These are phyloP conservation scores for Xylariaceae sp. DNA, from an alignment of 2,329 filamentous ascomycete genomes.

Conservation along the genomic window DNA sequence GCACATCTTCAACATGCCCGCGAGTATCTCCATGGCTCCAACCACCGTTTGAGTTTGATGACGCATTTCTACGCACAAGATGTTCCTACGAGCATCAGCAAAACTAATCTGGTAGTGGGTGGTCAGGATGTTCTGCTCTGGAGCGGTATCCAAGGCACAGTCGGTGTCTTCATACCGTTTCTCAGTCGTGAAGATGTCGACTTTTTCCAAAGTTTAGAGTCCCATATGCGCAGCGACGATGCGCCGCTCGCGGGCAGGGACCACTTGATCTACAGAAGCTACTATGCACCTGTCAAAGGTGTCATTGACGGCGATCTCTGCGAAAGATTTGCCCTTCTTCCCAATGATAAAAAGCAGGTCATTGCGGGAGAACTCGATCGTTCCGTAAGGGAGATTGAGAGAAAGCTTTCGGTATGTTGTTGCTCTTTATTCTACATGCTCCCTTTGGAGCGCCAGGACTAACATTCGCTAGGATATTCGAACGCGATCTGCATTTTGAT, in stretches of 20 bases:
- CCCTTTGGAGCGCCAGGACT: constrained; percentile 12
- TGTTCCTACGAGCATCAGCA: constrained; percentile 84
- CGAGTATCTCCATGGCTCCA: constrained; percentile 83
- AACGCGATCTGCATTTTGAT: constrained; percentile 56
- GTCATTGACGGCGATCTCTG: constrained; percentile 96
- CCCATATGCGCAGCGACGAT: constrained; percentile 81
- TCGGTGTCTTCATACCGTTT: constrained; percentile 92
- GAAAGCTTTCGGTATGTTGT: constrained; percentile 72
- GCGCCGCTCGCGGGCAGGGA: constrained; percentile 86
- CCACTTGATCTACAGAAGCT: constrained; percentile 91
- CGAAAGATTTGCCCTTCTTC: constrained; percentile 80
- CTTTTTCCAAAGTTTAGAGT: constrained; percentile 93
- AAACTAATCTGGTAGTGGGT: constrained; percentile 84
- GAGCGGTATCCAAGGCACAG: constrained; percentile 90
- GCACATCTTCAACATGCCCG: constrained; percentile 88
- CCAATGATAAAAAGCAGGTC: constrained; percentile 88
- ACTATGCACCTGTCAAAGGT: constrained; percentile 94
- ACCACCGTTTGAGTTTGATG: constrained; percentile 79
- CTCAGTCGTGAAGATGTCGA: constrained; percentile 88
- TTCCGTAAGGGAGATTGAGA: constrained; percentile 87
- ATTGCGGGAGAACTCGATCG: constrained; percentile 92
- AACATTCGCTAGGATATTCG: constrained; percentile 47
- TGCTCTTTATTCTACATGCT: background rate
- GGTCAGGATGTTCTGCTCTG: constrained; percentile 89
- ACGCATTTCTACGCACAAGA: constrained; percentile 89